phyloP scores from a whole-genome alignment of 2,329 filamentous ascomycete species.

The Dactylellina cionopaga region DNA sequence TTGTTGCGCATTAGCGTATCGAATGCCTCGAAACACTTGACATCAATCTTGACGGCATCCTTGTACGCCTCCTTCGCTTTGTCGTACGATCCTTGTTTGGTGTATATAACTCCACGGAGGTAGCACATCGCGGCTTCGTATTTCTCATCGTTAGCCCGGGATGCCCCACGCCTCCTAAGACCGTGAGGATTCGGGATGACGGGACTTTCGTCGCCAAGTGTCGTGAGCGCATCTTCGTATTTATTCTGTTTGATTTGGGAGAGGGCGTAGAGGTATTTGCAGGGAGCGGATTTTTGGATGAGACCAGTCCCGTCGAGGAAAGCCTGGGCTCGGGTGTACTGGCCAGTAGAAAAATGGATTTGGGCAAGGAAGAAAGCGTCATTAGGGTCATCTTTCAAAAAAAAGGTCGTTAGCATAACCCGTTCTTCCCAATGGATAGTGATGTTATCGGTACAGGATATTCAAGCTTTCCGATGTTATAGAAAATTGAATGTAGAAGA shows the following conservation, averaged over 20 bases:
- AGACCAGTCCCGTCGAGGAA: slow-evolving; percentile 87
- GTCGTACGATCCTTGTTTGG: slow-evolving; percentile 97
- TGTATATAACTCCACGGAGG: slow-evolving; percentile 89
- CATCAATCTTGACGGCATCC: slow-evolving; percentile 93
- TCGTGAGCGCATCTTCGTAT: slow-evolving; percentile 84
- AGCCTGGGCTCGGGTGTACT: slow-evolving; percentile 89
- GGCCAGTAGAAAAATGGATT: slow-evolving; percentile 93
- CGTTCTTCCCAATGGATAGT: slow-evolving; percentile 27
- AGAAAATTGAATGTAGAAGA: neutral
- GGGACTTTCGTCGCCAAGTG: slow-evolving; percentile 92
- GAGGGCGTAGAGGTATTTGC: slow-evolving; percentile 90
- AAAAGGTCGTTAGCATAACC: slow-evolving; percentile 3
- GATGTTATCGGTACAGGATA: too few species aligned
- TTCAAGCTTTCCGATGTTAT: neutral
- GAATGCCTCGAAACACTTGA: slow-evolving; percentile 98
- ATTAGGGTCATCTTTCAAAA: slow-evolving; percentile 78
- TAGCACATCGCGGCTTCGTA: slow-evolving; percentile 99
- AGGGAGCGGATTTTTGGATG: slow-evolving; percentile 81
- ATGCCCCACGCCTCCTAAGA: slow-evolving; percentile 69
- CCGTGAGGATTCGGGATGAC: slow-evolving; percentile 74
- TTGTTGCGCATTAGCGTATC: slow-evolving; percentile 98
- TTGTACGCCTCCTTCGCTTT: slow-evolving; percentile 98
- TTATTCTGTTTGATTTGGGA: slow-evolving; percentile 92
- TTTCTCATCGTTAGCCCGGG: slow-evolving; percentile 71
- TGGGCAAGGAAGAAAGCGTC: slow-evolving; percentile 99